Evolutionary conservation across 306 rosid species (phyloP), one percentile per base, ranked within the genome.

Genomic region (Quercus gilva): DNA sequence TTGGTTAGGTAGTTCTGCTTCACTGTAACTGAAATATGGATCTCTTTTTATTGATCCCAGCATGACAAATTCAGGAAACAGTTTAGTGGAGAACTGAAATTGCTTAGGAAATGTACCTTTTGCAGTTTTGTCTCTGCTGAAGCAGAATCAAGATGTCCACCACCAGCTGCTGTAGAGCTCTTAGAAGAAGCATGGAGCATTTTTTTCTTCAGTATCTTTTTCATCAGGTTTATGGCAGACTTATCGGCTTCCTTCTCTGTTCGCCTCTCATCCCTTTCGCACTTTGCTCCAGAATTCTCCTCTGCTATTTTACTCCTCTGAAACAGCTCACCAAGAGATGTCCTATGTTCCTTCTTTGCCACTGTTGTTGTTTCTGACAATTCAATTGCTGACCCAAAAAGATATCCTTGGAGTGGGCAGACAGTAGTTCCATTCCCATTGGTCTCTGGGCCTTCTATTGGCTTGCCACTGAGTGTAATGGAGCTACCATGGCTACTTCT

Each of bases 401-500:
- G 97, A 82, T 92, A 94, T 21, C 84, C 95, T 81, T 94, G 96
- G 20, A 93, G 89, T 33, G 97, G 99, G 85, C 96, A 93, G 74
- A 88, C 79, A 23, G 91, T 64, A 75, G 76, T 88, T 45, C 88
- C 92, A 71, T 86, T 90, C 56, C 77, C 89, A 76, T 86, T 88
- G 80, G 87, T 55, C 29, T 73, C 88, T 52, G 74, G 6, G 18
- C 85, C 91, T 75, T 91, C 97, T 18, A 84, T 73, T 64, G 94
- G 87, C 83, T 95, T 93, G 57, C 95, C 97, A 80, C 88, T 86
- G 1, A 95, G 92, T 28, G 97, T 90, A 74, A 90, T 88, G 68
- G 86, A 85, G 93, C 98, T 94, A 2, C 87, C 94, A 70, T 95
- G 97, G 82, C 99, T 92, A 41, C 88, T 92, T 81, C 98, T 83